phyloP scores from a whole-genome alignment of 805 yeast species.

The Yarrowia hollandica region DNA sequence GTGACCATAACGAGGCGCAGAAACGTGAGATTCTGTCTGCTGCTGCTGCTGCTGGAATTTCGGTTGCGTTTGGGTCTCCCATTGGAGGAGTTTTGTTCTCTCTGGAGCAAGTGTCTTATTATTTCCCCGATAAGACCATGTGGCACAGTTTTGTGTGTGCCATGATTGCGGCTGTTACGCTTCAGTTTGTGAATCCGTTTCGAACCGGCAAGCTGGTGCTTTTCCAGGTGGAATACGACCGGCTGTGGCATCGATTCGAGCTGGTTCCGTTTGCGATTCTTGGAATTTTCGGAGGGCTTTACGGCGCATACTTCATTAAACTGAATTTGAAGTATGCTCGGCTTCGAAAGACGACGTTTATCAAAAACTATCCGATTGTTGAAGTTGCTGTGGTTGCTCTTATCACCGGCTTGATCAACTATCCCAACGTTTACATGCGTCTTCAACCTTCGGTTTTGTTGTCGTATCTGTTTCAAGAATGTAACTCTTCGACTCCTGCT shows the following conservation, averaged over 20 bases:
- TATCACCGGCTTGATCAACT: slow-evolving; percentile 56
- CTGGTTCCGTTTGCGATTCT: slow-evolving; percentile 67
- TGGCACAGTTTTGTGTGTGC: slow-evolving; percentile 86
- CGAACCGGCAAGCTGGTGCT: slow-evolving; percentile 55
- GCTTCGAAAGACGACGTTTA: slow-evolving; percentile 31
- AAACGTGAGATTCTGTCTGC: slow-evolving; percentile 69
- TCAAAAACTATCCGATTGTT: slow-evolving; percentile 39
- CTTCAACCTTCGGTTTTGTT: slow-evolving; percentile 58
- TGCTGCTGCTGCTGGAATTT: slow-evolving; percentile 79
- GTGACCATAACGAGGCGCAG: slow-evolving; percentile 52
- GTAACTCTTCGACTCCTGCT: slow-evolving; percentile 44
- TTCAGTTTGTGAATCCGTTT: slow-evolving; percentile 55
- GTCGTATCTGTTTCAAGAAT: slow-evolving; percentile 68
- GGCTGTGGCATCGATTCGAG: slow-evolving; percentile 72
- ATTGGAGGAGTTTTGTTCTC: slow-evolving; percentile 85
- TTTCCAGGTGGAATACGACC: slow-evolving; percentile 65
- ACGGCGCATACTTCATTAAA: slow-evolving; percentile 56
- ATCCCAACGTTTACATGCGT: slow-evolving; percentile 55
- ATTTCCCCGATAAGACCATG: slow-evolving; percentile 63
- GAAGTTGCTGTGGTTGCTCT: slow-evolving; percentile 54
- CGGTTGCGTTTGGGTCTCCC: slow-evolving; percentile 84
- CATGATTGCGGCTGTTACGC: slow-evolving; percentile 64
- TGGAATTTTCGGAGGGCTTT: slow-evolving; percentile 69
- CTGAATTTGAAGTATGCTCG: slow-evolving; percentile 50
- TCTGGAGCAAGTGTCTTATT: slow-evolving; percentile 65